These are phyloP conservation scores for Exophiala spinifera DNA, from an alignment of 2,329 filamentous ascomycete genomes.

Conservation along the genomic window DNA sequence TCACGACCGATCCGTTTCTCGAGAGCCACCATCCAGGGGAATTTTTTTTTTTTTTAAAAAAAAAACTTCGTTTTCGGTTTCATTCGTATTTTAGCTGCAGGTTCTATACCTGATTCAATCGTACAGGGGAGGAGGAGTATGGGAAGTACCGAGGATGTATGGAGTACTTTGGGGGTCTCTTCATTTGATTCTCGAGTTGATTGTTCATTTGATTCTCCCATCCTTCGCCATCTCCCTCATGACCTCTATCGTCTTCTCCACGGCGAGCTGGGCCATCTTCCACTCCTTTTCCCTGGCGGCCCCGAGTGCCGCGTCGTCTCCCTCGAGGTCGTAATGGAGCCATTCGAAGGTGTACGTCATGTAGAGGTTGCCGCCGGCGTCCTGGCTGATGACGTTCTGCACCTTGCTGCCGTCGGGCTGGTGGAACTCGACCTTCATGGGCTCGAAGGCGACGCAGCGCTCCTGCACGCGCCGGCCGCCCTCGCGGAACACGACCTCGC, in stretches of 20 bases:
- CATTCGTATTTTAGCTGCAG: too few species aligned
- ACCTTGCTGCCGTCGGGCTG: constrained; percentile 30
- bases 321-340: constrained; percentile 33
- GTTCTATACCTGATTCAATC: too few species aligned
- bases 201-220: constrained; percentile 19
- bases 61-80: too few species aligned
- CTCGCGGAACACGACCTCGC: constrained; percentile 31
- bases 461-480: constrained; percentile 28
- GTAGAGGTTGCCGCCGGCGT: constrained; percentile 35
- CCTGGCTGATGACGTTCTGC: constrained; percentile 35
- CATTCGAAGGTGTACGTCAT: constrained; percentile 44
- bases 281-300: constrained; percentile 20
- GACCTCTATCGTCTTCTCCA: constrained; percentile 28
- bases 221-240: constrained; percentile 29
- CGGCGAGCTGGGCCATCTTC: constrained; percentile 24
- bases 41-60: too few species aligned
- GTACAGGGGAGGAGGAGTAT: too few species aligned
- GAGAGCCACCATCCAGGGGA: too few species aligned
- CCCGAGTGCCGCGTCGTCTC: constrained; percentile 13
- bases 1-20: too few species aligned
- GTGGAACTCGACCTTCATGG: constrained; percentile 32
- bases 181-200: too few species aligned
- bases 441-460: constrained; percentile 26
- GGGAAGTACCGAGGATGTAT: too few species aligned
- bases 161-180: too few species aligned